These are phyloP conservation scores for Lycium ferocissimum DNA, from an alignment of 257 asterid genomes.

Conservation along the genomic window DNA sequence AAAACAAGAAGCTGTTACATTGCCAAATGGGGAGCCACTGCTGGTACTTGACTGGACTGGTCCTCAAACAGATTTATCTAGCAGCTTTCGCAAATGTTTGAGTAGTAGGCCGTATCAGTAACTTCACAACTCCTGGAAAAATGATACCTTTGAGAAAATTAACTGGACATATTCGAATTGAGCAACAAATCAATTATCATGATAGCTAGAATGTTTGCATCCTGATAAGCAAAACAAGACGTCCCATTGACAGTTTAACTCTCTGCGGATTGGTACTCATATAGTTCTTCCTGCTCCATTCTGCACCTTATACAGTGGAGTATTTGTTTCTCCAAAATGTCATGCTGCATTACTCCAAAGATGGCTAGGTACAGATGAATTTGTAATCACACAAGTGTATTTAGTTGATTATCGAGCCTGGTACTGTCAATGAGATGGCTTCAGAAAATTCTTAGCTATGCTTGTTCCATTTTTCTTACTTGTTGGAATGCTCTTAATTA, in stretches of 20 bases:
- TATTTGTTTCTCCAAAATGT: conserved; percentile 12
- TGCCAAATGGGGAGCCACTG: not conserved
- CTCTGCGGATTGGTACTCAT: conserved; percentile 1
- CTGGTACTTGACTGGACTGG: conserved; percentile 25
- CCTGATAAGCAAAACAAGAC: not conserved
- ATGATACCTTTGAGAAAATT: not conserved
- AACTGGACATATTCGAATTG: not conserved
- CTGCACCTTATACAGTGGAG: not conserved
- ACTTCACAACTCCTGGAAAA: not conserved
- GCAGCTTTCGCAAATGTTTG: not conserved
- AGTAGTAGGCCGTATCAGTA: not conserved
- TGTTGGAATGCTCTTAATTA: conserved; percentile 60
- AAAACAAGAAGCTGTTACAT: conserved; percentile 12
- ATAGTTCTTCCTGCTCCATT: not conserved
- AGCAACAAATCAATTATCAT: not conserved
- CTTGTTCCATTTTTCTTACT: conserved; percentile 53
- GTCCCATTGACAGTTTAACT: not conserved
- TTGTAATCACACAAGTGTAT: not conserved
- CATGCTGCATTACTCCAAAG: conserved; percentile 23
- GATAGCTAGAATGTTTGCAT: not conserved
- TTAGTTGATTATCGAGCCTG: conserved; percentile 25
- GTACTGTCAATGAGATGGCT: conserved; percentile 39
- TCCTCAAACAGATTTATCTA: not conserved
- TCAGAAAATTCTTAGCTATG: conserved; percentile 48
- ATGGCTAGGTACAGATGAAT: conserved; percentile 5